phyloP scores from a whole-genome alignment of 208 protist species.

The Porcisia hertigi region DNA sequence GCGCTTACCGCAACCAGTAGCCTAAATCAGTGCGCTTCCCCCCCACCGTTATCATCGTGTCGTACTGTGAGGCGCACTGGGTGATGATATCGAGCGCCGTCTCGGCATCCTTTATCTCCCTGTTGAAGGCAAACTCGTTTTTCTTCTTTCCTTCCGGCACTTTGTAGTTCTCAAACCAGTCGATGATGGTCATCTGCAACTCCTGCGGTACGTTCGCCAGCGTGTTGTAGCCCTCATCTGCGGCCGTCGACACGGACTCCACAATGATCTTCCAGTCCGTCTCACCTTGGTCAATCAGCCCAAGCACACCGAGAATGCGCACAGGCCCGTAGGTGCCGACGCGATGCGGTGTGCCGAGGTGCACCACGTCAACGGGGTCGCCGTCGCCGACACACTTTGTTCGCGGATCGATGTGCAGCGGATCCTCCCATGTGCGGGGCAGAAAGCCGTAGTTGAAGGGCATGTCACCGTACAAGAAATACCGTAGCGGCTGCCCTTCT shows the following conservation, averaged over 20 bases:
- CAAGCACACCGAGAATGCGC: constrained; percentile 86
- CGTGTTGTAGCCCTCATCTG: constrained; percentile 38
- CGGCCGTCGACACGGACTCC: constrained; percentile 30
- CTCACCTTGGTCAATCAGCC: constrained; percentile 91
- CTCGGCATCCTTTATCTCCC: constrained; percentile 55
- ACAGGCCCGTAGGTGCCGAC: constrained; percentile 60
- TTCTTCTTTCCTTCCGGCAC: constrained; percentile 89
- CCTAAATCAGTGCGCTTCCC: constrained; percentile 39
- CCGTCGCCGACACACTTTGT: constrained; percentile 85
- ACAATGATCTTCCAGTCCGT: constrained; percentile 94
- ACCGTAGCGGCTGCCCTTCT: constrained; percentile 67
- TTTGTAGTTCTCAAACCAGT: constrained; percentile 94
- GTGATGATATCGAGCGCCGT: constrained; percentile 66
- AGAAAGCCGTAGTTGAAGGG: constrained; percentile 96
- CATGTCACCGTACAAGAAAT: constrained; percentile 84
- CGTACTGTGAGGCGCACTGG: constrained; percentile 66
- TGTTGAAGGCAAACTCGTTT: constrained; percentile 86
- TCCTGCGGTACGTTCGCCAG: constrained; percentile 60
- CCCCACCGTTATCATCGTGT: constrained; percentile 29
- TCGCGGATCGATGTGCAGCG: constrained; percentile 34
- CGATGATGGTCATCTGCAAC: constrained; percentile 48
- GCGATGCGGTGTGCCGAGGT: constrained; percentile 46
- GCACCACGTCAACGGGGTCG: constrained; percentile 91
- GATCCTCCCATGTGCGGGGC: constrained; percentile 94
- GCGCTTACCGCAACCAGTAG: constrained; percentile 58